A percentile compares a stretch with the other conserved stretches of the same genome.
phyloP scores from a whole-genome alignment of 2,329 filamentous ascomycete genomes.

The Venturia pyrina region DNA sequence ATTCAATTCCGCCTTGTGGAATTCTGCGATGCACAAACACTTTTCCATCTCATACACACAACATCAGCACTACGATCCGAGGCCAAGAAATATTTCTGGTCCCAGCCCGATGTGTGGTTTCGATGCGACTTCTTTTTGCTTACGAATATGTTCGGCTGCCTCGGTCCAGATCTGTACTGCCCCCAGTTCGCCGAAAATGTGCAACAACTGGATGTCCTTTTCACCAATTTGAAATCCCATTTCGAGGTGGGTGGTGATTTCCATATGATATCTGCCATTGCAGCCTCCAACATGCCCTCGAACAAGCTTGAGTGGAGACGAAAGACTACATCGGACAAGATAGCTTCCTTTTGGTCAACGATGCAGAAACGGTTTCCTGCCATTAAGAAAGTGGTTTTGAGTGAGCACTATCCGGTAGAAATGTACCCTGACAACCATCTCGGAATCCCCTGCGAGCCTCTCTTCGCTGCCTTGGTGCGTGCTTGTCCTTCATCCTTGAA shows the following conservation, averaged over 20 bases:
- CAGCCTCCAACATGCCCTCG: neutral
- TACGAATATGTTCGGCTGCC: neutral
- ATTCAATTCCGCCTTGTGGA: neutral
- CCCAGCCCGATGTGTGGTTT: neutral
- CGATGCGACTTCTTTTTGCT: neutral
- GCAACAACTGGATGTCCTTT: neutral
- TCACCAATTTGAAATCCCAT: neutral
- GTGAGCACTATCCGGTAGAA: neutral
- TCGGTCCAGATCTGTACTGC: neutral
- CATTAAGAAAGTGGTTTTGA: neutral
- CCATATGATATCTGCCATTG: too few species aligned
- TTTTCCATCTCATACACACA: slow-evolving; percentile 2
- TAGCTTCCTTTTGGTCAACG: neutral
- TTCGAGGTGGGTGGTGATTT: neutral
- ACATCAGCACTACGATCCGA: neutral
- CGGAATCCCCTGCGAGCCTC: neutral
- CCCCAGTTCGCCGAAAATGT: neutral
- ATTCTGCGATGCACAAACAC: neutral
- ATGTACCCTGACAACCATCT: neutral
- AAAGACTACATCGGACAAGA: neutral
- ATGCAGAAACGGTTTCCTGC: neutral
- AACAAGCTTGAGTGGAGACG: neutral
- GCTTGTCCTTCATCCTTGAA: neutral
- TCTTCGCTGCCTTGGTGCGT: neutral
- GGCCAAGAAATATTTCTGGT: neutral